These are phyloP conservation scores for Euphorbia celastroides DNA, from an alignment of 441 rosid species.

Conservation along the genomic window DNA sequence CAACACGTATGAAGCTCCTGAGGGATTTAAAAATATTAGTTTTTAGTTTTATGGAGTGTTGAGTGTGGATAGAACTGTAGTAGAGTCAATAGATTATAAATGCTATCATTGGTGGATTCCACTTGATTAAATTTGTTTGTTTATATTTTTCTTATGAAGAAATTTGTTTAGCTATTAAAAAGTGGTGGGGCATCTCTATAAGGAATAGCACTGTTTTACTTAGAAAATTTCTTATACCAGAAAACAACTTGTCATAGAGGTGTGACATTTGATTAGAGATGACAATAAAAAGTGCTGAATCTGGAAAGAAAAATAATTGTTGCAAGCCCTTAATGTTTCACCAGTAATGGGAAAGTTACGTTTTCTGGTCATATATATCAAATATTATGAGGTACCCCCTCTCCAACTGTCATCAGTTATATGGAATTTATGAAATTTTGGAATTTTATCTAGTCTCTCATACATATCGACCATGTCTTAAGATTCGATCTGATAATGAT, in stretches of 20 bases:
- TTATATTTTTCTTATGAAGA: too few relatives aligned
- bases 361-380: conserved; percentile 16
- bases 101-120: conserved; percentile 15
- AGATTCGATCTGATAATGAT: conserved; percentile 11
- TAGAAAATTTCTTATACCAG: conserved; percentile 7
- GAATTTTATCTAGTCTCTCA: background rate
- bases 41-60: background rate
- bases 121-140: conserved; percentile 12
- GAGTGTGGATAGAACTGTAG: background rate
- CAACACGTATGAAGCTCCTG: background rate
- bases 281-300: conserved; percentile 11
- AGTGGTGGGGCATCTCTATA: conserved; percentile 15
- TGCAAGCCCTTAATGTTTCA: background rate
- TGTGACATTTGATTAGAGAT: conserved; percentile 19
- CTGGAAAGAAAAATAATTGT: conserved; percentile 3
- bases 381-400: conserved; percentile 12
- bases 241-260: conserved; percentile 19
- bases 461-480: background rate
- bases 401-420: conserved; percentile 10
- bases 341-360: conserved; percentile 9
- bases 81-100: background rate
- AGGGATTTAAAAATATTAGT: background rate
- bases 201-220: conserved; percentile 21
- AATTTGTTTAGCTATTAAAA: conserved; percentile 8
- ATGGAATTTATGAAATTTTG: background rate